Conservation (phyloP, 352 stramenopile species). For the Phytophthora chlamydospora region DNA sequence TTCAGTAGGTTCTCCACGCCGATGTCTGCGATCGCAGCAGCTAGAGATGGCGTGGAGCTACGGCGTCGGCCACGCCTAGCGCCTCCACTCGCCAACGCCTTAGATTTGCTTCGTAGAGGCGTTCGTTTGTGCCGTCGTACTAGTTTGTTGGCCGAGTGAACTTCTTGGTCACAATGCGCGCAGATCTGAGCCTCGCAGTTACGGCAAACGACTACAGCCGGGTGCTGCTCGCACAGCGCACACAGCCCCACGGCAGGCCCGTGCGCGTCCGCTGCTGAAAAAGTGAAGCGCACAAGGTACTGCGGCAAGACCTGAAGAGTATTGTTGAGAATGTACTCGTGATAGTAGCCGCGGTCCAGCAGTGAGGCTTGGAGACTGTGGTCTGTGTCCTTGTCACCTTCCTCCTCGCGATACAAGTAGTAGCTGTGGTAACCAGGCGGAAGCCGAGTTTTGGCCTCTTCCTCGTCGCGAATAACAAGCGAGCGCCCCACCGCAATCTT, state of each 20-base stretch:
- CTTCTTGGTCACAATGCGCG: slow-evolving; percentile 61
- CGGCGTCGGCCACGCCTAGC: slow-evolving; percentile 40
- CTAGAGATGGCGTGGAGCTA: slow-evolving; percentile 41
- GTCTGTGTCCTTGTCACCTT: slow-evolving; percentile 15
- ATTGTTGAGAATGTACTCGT: slow-evolving; percentile 80
- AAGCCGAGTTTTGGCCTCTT: slow-evolving; percentile 45
- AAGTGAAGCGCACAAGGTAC: slow-evolving; percentile 72
- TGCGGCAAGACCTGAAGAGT: slow-evolving; percentile 70
- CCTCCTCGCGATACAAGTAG: slow-evolving; percentile 46
- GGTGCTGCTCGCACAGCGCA: slow-evolving; percentile 67
- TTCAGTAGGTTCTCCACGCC: slow-evolving; percentile 9
- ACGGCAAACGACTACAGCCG: slow-evolving; percentile 57
- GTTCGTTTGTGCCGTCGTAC: slow-evolving; percentile 70
- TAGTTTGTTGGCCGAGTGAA: slow-evolving; percentile 86
- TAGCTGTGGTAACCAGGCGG: slow-evolving; percentile 80
- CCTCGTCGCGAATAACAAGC: slow-evolving; percentile 52
- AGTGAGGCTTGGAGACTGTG: slow-evolving; percentile 19
- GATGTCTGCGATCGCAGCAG: slow-evolving; percentile 22
- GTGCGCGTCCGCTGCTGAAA: slow-evolving; percentile 41
- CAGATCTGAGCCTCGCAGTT: slow-evolving; percentile 79
- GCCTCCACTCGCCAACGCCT: slow-evolving; percentile 18
- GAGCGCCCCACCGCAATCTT: slow-evolving; percentile 76
- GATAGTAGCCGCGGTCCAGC: slow-evolving; percentile 55
- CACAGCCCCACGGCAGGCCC: slow-evolving; percentile 37
- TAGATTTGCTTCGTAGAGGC: slow-evolving; percentile 36